Evolutionary conservation across 768 basidiomycete genomes (phyloP), one percentile per base, ranked within the genome.

Genomic region (Phallus indusiatus): DNA sequence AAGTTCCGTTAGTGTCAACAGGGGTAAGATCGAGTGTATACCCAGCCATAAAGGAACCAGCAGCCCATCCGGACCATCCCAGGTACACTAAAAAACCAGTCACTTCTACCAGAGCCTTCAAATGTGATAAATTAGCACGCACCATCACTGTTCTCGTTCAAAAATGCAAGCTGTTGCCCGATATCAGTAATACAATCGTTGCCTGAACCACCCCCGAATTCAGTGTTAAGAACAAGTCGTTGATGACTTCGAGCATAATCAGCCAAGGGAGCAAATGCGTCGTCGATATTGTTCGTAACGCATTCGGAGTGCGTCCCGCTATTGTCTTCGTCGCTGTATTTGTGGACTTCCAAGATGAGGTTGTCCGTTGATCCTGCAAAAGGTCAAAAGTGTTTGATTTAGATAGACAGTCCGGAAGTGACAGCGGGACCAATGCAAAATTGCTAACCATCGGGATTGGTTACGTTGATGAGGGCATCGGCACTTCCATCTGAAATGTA

Each of bases 311-410:
- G 63, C 18, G 77, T 75, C 59, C 72, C 76, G 24, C 68, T 75
- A 65, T 76, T 78, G 63, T 83, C 80, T 16, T 64, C 70, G 67
- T 84, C 82, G 52, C 81, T 76, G 69, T 83, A 84, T 65, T 81
- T 79, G 74, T 84, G 83, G 1, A 83, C 81, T 63, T 85, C 83
- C 64, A 84, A 77, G 60, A 84, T 69, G 47, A 84, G 74, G 64
- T 73, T 73, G 16, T 62, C 61, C n/a, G 56, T 61, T 24, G 60
- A 54, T 5, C 62, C 63, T 34, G 42, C 14, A 37, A 3, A 7
- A 22, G 58, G 60, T 21, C 34, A 9, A 35, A 33, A 20, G 21
- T 36, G 33, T 34, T 22, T 34, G 22, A 35, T 21, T 6, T 24
- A 18, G 12, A 36, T 5, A 42, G n/a, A 8, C 8, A 8, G 16